Evolutionary conservation across 192 early-diverging fungal species (phyloP).

Genomic region (Chytriomyces confervae): DNA sequence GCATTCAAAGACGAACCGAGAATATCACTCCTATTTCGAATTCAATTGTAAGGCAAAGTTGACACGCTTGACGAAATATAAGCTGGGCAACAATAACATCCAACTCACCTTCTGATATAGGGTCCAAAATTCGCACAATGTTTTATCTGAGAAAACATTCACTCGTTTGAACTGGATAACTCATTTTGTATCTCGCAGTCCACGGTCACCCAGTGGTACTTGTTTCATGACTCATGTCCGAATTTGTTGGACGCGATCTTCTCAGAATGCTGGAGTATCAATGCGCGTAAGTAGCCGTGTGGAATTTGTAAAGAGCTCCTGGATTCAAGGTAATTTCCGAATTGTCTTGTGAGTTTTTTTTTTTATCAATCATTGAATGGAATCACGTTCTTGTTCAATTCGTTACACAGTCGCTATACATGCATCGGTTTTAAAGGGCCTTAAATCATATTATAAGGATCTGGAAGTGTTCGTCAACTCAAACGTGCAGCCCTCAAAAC

Average conservation of each 20-base stretch:
- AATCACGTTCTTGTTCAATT: neutral
- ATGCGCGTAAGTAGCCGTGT: conserved; percentile 40
- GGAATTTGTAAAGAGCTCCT: conserved; percentile 50
- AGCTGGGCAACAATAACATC: neutral
- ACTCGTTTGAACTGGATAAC: neutral
- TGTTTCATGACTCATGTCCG: conserved; percentile 37
- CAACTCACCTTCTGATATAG: neutral
- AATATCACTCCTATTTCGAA: conserved; percentile 37
- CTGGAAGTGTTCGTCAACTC: conserved; percentile 33
- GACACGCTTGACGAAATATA: neutral
- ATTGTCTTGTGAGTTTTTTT: neutral
- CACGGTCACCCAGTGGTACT: conserved; percentile 48
- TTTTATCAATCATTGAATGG: neutral
- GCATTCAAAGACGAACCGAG: conserved; percentile 33
- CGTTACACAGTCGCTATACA: conserved; percentile 35
- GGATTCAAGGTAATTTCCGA: conserved; percentile 47
- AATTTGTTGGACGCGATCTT: conserved; percentile 37
- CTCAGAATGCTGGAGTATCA: conserved; percentile 4
- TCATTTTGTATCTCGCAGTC: conserved; percentile 43
- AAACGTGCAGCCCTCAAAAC: neutral
- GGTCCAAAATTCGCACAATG: conserved; percentile 41
- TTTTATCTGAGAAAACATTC: conserved; percentile 23
- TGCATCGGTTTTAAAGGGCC: conserved; percentile 46
- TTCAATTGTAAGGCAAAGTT: conserved; percentile 18
- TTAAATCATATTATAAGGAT: conserved; percentile 47